Evolutionary conservation across 1,284 basidiomycete genomes (phyloP), one percentile per base, ranked within the genome.

Genomic region (Ustilago sp.): DNA sequence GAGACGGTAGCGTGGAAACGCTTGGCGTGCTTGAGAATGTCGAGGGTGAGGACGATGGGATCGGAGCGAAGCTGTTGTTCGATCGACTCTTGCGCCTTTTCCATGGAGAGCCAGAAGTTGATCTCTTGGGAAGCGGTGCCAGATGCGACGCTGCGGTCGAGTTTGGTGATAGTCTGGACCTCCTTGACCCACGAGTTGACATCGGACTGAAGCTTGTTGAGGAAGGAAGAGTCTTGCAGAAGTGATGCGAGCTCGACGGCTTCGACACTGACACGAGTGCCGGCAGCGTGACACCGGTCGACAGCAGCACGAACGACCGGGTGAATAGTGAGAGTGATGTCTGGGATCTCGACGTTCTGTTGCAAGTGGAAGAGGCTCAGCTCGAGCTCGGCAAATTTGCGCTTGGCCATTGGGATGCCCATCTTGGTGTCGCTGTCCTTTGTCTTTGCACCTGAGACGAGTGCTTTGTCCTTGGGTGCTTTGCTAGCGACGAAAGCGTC

Each of bases 131-230:
- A 95, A 1, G 97, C 95, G 0, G 95, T 98, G 1, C 96, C 97
- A 2, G 93, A 94, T 1, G 92, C 90, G n/a, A 98, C 95, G 81
- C 98, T 95, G 36, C 96, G 90, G 32, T 85, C 86, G 17, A 99
- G 90, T 85, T 96, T 97, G 17, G 97, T 98, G 65, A 99, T 94
- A 0, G 93, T 91, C 87, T 98, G 96, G 59, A 99, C 96, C 64
- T 95, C 93, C 87, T 98, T 98, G 88, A 99, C 97, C 97, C 96
- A 99, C 19, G 91, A 90, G 86, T 98, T 98, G 81, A 99, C 96
- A 79, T 98, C 93, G 13, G 90, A 90, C 83, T 98, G 96, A 2
- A 99, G 90, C 41, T 92, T 91, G 86, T 98, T 99, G 63, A 99
- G 91, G 88, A 99, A 99, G 1, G 91, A 88, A 57, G 92, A 93